Evolutionary conservation across 352 stramenopile genomes (phyloP), one percentile per base, ranked within the genome.

Genomic region (Globisporangium nagaii): DNA sequence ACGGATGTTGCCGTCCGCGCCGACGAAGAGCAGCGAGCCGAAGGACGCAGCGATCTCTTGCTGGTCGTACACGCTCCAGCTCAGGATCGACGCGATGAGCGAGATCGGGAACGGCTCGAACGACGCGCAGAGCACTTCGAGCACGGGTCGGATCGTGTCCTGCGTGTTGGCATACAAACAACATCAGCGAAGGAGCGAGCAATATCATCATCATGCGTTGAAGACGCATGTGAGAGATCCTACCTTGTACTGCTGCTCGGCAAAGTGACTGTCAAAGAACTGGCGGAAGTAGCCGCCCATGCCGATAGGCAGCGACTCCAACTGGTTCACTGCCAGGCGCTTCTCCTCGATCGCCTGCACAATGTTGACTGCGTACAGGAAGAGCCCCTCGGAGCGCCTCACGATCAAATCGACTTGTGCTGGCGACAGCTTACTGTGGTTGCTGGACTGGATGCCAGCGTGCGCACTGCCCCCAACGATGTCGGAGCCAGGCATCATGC

Each of bases 361-460:
- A 39, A 90, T 83, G 54, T 90, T 88, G 48, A 85, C 77, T 2
- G 80, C 80, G 30, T 90, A 90, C 22, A 89, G 36, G 32, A 90
- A 90, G 22, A 89, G 56, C 3, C 80, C 80, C 56, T 88, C 78
- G 0, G 73, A 78, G 5, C 73, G 68, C 36, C 67, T 70, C 11
- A 77, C 68, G 32, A 88, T 86, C 39, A 84, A 32, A 13, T 76
- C 63, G 0, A 82, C 53, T 58, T 66, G 68, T 28, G 70, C 75
- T n/a, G 3, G 53, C 22, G 60, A 73, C 44, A 55, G 55, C 48
- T 4, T 53, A 7, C 15, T 49, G 56, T 19, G 44, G 56, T 20
- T 58, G 43, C 24, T 43, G 30, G 20, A 55, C 31, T 31, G 24
- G 12, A 30, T 1, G 36, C 9, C 25, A 17, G 25, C 24, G 19